Evolutionary conservation across 2,329 filamentous ascomycete species (phyloP), one percentile per base, ranked within the genome.

Genomic region (Cladorrhinum sp.): DNA sequence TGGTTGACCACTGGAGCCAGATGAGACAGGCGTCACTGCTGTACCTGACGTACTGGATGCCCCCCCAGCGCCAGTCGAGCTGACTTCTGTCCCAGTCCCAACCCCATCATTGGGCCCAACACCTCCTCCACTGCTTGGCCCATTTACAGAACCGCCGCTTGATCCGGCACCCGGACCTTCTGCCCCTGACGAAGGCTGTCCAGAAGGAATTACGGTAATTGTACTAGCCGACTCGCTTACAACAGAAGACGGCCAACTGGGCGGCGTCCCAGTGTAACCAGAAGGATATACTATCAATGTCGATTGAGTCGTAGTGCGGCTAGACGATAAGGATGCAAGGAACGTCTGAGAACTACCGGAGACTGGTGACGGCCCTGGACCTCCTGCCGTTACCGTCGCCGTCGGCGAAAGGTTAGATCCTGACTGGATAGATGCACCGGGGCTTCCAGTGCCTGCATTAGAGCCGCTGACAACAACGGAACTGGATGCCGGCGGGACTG

Each of bases 1-100:
- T 46, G 42, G 16, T 12, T 14, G 36, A 3, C 36, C 16, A 14
- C 10, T 42, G 4, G 16, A 21, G 5, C 16, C 42, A 14, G 42
- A 28, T 28, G 26, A 28, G 4, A 9, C 9, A 28, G 9, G 4
- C 4, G 26, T 28, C 26, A 28, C n/a, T 3, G 42, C 3, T 46
- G 7, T 8, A 18, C n/a, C 16, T 18, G 16, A 42, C 36, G 36
- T 42, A 12, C 36, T 16, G 4, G 36, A 8, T 42, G 26, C n/a
- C n/a, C n/a, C 28, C 6, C 51, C 53, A 50, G 26, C 16, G 14
- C 58, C 58, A 59, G 36, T 21, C 28, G 58, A 55, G 51, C 18
- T 50, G 52, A 42, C 16, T 28, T 23, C 36, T 49, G 58, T 5
- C 42, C 30, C 36, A 42, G 50, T 18, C 30, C 36, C 23, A 51